Percentiles rank a stretch among this genome's conserved stretches.
These are phyloP conservation scores for Cryptococcus depauperatus DNA, from an alignment of 1,284 basidiomycete species.

Conservation along the genomic window DNA sequence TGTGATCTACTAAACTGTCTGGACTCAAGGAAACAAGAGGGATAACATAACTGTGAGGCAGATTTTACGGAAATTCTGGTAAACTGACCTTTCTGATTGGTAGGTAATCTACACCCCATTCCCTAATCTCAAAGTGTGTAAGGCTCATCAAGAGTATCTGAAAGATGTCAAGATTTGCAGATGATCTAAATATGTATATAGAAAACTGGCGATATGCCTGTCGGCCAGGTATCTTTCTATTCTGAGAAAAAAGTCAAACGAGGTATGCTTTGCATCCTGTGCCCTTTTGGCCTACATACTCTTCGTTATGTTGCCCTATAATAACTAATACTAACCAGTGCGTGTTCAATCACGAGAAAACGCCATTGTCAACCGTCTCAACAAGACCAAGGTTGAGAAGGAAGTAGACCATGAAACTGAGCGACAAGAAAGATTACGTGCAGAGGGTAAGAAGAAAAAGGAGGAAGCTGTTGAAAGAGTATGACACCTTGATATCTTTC, in stretches of 20 bases:
- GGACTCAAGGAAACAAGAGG: slow-evolving; percentile 92
- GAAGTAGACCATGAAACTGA: slow-evolving; percentile 89
- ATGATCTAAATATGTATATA: slow-evolving; percentile 33
- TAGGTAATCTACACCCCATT: slow-evolving; percentile 85
- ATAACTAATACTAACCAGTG: slow-evolving; percentile 47
- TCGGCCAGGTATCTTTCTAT: slow-evolving; percentile 91
- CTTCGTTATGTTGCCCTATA: background rate
- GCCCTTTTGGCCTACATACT: background rate
- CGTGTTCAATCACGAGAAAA: slow-evolving; percentile 78
- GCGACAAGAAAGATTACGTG: slow-evolving; percentile 67
- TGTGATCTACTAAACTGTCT: background rate
- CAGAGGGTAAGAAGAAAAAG: slow-evolving; percentile 62
- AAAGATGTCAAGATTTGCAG: background rate
- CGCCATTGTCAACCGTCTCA: slow-evolving; percentile 80
- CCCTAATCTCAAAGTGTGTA: slow-evolving; percentile 70
- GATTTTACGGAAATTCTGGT: background rate
- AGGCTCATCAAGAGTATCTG: background rate
- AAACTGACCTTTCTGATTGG: background rate
- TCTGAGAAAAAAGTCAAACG: slow-evolving; percentile 78
- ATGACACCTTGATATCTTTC: slow-evolving; percentile 14
- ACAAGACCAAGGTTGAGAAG: slow-evolving; percentile 82
- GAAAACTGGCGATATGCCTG: slow-evolving; percentile 96
- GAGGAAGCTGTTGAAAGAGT: slow-evolving; percentile 52
- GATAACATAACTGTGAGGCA: slow-evolving; percentile 62
- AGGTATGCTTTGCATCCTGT: slow-evolving; percentile 46